Conservation (phyloP, 1,284 basidiomycete genomes). For the Ceratobasidium theobromae region DNA sequence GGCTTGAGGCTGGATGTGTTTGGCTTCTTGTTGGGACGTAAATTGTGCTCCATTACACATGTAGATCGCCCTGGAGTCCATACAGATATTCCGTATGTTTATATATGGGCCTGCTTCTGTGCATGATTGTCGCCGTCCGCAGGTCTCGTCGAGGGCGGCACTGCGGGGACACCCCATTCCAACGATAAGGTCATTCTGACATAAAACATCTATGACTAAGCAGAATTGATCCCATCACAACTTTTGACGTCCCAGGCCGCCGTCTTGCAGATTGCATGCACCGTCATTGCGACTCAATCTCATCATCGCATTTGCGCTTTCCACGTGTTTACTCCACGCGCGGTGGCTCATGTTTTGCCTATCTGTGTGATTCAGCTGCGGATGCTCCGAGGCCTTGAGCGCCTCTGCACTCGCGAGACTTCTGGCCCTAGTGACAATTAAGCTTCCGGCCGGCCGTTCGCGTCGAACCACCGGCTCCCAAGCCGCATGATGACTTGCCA, state of each 20-base stretch:
- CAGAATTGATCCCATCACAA: not conserved
- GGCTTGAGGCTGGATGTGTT: constrained; percentile 14
- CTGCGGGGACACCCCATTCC: not conserved
- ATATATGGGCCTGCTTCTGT: not conserved
- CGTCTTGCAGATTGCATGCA: not conserved
- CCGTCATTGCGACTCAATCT: not conserved
- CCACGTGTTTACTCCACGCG: constrained; percentile 2
- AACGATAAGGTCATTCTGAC: not conserved
- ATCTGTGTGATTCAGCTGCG: constrained; percentile 1
- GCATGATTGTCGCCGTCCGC: too few relatives aligned
- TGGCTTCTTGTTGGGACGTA: constrained; percentile 15
- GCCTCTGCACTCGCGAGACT: not conserved
- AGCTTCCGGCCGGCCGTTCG: not conserved
- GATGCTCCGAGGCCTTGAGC: constrained; percentile 8
- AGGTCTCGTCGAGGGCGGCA: not conserved
- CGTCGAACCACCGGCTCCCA: not conserved
- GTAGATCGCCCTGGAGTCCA: constrained; percentile 4
- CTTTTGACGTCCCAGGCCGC: too few relatives aligned
- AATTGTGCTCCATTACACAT: not conserved
- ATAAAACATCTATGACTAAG: constrained; percentile 9
- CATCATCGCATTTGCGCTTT: constrained; percentile 5
- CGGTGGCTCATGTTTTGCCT: constrained; percentile 13
- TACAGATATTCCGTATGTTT: not conserved
- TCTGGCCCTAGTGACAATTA: not conserved
- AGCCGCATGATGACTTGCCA: too few relatives aligned